Conservation (phyloP, 192 early-diverging fungal genomes). For the Coemansia furcata region DNA sequence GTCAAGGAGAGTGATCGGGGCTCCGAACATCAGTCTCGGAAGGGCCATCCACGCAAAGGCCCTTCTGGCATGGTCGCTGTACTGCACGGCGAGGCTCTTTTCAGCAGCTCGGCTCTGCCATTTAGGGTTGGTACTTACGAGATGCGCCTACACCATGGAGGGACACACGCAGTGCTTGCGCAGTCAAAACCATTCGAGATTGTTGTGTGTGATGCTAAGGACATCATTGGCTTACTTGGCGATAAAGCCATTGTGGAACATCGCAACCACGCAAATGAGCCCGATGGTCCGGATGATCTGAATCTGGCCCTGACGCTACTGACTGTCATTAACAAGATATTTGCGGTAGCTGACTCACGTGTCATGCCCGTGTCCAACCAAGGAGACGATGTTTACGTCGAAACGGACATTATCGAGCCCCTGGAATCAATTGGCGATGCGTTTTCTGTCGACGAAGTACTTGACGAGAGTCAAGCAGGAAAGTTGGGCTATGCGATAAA, state of each 20-base stretch:
- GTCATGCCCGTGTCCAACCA: background rate
- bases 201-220: slow-evolving; percentile 27
- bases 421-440: slow-evolving; percentile 34
- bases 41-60: slow-evolving; percentile 4
- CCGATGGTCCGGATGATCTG: slow-evolving; percentile 20
- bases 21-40: slow-evolving; percentile 27
- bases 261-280: background rate
- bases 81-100: slow-evolving; percentile 59
- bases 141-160: slow-evolving; percentile 88
- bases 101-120: slow-evolving; percentile 67
- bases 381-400: slow-evolving; percentile 28
- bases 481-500: slow-evolving; percentile 82
- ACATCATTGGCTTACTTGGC: slow-evolving; percentile 20
- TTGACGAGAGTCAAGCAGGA: slow-evolving; percentile 59
- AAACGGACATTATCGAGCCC: slow-evolving; percentile 48
- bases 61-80: slow-evolving; percentile 2
- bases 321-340: slow-evolving; percentile 41
- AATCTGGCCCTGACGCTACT: slow-evolving; percentile 40
- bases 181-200: slow-evolving; percentile 80
- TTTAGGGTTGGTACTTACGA: slow-evolving; percentile 90
- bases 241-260: background rate
- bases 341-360: slow-evolving; percentile 47
- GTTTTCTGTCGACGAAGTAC: slow-evolving; percentile 32
- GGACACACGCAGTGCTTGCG: slow-evolving; percentile 79
- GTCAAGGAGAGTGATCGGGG: slow-evolving; percentile 19